These are phyloP conservation scores for Neofusicoccum kwambonambiense DNA, from an alignment of 2,329 filamentous ascomycete genomes.

Conservation along the genomic window DNA sequence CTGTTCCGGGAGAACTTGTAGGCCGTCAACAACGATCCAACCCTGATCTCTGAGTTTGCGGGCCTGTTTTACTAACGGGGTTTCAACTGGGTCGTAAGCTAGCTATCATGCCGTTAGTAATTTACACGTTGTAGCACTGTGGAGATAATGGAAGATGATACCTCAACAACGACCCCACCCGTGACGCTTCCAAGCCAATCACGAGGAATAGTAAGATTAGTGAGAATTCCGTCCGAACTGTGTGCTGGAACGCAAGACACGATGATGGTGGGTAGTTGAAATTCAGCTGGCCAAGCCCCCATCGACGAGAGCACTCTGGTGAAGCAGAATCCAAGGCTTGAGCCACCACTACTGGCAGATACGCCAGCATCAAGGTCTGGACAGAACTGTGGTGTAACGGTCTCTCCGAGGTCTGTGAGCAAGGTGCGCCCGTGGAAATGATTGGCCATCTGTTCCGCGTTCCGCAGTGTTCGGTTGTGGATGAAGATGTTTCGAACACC, in stretches of 20 bases:
- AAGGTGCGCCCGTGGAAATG: background rate
- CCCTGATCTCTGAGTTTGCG: background rate
- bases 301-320: background rate
- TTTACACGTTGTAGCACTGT: background rate
- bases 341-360: too few relatives aligned
- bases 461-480: background rate
- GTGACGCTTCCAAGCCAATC: background rate
- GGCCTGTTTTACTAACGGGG: background rate
- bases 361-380: background rate
- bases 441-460: background rate
- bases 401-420: background rate
- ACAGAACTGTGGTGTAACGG: too few relatives aligned
- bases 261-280: background rate
- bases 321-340: background rate
- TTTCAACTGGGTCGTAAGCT: background rate
- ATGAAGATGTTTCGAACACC: background rate
- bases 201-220: background rate
- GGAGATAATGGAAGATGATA: background rate
- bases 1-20: background rate
- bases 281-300: background rate
- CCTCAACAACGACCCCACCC: background rate
- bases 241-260: background rate
- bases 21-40: background rate
- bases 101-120: background rate
- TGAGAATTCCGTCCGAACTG: background rate